These are phyloP conservation scores for Lactarius sanguifluus DNA, from an alignment of 768 basidiomycete genomes.

Conservation along the genomic window DNA sequence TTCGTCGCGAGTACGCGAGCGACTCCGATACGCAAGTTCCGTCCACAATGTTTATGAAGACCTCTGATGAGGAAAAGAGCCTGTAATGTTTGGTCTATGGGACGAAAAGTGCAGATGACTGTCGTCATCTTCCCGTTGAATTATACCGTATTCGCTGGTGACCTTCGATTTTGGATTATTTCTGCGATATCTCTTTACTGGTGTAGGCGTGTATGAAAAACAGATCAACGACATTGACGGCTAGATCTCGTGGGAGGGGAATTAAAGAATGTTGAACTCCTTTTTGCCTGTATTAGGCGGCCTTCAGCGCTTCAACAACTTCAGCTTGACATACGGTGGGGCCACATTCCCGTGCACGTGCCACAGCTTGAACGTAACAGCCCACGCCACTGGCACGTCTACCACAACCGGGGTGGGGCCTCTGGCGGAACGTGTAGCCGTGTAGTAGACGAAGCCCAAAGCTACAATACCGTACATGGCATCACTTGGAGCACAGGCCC, in stretches of 20 bases:
- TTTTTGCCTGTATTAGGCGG: not conserved
- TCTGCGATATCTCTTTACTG: not conserved
- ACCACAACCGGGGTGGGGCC: not conserved
- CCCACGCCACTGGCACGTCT: not conserved
- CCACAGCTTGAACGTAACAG: not conserved
- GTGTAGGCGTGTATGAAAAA: not conserved
- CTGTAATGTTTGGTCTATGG: constrained; percentile 2
- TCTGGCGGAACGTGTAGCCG: not conserved
- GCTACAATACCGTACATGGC: not conserved
- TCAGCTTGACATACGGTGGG: not conserved
- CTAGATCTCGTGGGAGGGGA: not conserved
- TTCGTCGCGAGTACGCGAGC: constrained; percentile 12
- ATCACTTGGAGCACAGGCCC: not conserved
- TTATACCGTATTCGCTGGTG: constrained; percentile 2
- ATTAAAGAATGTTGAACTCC: not conserved
- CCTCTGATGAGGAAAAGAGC: constrained; percentile 18
- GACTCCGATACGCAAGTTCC: constrained; percentile 18
- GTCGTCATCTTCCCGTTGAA: not conserved
- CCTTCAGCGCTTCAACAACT: too few relatives aligned
- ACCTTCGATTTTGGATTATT: constrained; percentile 4
- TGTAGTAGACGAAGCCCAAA: too few relatives aligned
- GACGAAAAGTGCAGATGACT: not conserved
- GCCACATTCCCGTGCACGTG: not conserved
- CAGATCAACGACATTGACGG: not conserved
- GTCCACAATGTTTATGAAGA: constrained; percentile 14